Percentiles rank a stretch among this genome's conserved stretches.
Conservation (phyloP, 2,329 filamentous ascomycete genomes). For the Stachybotrys chartarum region DNA sequence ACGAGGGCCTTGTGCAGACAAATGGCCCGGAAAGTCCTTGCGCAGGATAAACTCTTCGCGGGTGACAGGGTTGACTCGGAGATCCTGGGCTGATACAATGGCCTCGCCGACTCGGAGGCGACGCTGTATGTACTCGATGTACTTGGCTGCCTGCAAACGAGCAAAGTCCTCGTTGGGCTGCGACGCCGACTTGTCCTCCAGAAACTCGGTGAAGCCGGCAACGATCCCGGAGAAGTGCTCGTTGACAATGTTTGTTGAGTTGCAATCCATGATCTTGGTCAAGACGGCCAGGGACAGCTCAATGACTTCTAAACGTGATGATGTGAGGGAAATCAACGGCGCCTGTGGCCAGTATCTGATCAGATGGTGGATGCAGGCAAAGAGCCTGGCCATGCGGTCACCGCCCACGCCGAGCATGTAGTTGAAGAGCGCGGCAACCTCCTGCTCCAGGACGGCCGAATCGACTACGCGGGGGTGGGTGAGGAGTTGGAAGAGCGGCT, state of each 20-base stretch:
- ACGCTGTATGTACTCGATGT: slow-evolving; percentile 21
- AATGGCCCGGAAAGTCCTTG: slow-evolving; percentile 23
- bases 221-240: slow-evolving; percentile 14
- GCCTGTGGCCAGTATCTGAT: slow-evolving; percentile 9
- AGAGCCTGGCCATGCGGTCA: slow-evolving; percentile 20
- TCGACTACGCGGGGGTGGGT: slow-evolving; percentile 25
- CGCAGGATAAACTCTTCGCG: slow-evolving; percentile 21
- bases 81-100: slow-evolving; percentile 5
- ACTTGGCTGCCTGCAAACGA: slow-evolving; percentile 19
- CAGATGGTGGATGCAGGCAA: slow-evolving; percentile 18
- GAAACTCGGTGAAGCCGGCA: neutral
- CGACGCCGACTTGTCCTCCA: neutral
- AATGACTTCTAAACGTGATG: slow-evolving; percentile 11
- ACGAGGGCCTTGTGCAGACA: slow-evolving; percentile 23
- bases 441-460: slow-evolving; percentile 29
- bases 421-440: slow-evolving; percentile 25
- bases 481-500: slow-evolving; percentile 24
- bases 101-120: slow-evolving; percentile 21
- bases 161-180: slow-evolving; percentile 13
- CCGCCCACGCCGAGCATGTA: slow-evolving; percentile 26
- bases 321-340: neutral
- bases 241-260: slow-evolving; percentile 24
- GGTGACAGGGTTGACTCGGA: slow-evolving; percentile 5
- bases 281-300: slow-evolving; percentile 23
- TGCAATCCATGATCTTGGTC: slow-evolving; percentile 27